These are phyloP conservation scores for Dentipellis sp. DNA, from an alignment of 768 basidiomycete species.

Conservation along the genomic window DNA sequence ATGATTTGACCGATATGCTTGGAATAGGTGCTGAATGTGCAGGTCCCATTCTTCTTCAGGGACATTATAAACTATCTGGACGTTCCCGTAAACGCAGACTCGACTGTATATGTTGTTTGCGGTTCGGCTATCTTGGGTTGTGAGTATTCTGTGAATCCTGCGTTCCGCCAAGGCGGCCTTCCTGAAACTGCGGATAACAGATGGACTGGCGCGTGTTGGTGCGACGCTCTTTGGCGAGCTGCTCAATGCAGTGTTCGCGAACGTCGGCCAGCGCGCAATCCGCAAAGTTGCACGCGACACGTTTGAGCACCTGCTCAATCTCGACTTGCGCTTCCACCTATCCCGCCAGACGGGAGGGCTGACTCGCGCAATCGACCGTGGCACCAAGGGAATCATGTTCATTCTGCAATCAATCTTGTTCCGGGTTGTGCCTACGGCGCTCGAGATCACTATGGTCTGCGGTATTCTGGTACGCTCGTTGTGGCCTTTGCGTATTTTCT, in stretches of 20 bases:
- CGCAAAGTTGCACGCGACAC: constrained; percentile 94
- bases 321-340: constrained; percentile 90
- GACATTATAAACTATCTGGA: constrained; percentile 84
- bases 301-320: constrained; percentile 84
- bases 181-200: constrained; percentile 30
- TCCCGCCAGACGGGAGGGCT: constrained; percentile 92
- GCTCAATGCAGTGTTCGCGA: constrained; percentile 92
- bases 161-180: too few species aligned
- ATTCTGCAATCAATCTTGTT: constrained; percentile 89
- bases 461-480: constrained; percentile 75
- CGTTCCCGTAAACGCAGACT: constrained; percentile 59
- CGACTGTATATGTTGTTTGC: constrained; percentile 85
- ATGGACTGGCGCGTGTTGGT: constrained; percentile 84
- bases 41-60: constrained; percentile 97
- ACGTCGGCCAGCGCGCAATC: constrained; percentile 89
- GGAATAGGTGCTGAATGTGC: constrained; percentile 80
- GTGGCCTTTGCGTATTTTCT: background rate
- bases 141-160: constrained; percentile 31
- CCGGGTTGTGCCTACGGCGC: constrained; percentile 89
- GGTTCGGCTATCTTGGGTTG: constrained; percentile 90
- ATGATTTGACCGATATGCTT: background rate
- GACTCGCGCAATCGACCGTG: constrained; percentile 93
- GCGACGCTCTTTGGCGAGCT: constrained; percentile 88
- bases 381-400: constrained; percentile 98
- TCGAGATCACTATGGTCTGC: constrained; percentile 95